Evolutionary conservation across 805 yeast species (phyloP), one percentile per base, ranked within the genome.

Genomic region (Metschnikowia noctiluminum): DNA sequence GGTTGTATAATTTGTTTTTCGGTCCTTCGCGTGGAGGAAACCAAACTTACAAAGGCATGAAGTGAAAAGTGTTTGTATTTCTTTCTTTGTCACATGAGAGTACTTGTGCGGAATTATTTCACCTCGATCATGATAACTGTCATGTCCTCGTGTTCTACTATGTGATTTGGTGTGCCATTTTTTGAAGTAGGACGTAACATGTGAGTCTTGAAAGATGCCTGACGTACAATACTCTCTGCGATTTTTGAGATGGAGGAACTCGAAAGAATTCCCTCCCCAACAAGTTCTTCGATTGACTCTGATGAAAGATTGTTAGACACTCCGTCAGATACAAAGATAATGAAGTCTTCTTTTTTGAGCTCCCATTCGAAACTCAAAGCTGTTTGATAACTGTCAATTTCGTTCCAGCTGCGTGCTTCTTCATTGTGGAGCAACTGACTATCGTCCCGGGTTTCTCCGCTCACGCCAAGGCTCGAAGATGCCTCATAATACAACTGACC

Each of bases 121-220:
- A 39, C 28, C 14, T 40, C 28, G 15, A 45, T 40, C 43, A 40
- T 21, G 10, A 45, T 28, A n/a, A 45, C 12, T 6, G 43, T 39
- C 40, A 45, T 45, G 15, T 45, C 48, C 21, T 45, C 48, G 7
- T 28, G 43, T 13, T 28, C 13, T 3, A 43, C 48, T 12, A 40
- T 35, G 21, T 35, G 11, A 8, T 8, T 14, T 14, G 16, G 38
- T 6, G 15, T n/a, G 13, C 38, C 38, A 35, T 7, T n/a, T n/a
- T 21, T 16, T 12, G 14, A 15, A 12, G 36, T 12, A 7, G 7
- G 16, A 5, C 35, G 40, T 7, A n/a, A 8, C 16, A 37, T 36
- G 30, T 37, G 14, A n/a, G 42, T 43, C 32, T 42, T 30, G 16
- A 45, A 38, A 16, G 28, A 35, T 5, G 48, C 48, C 14, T 40